Evolutionary conservation across 805 yeast genomes (phyloP), one percentile per base, ranked within the genome.

Genomic region (Metschnikowia shivogae): DNA sequence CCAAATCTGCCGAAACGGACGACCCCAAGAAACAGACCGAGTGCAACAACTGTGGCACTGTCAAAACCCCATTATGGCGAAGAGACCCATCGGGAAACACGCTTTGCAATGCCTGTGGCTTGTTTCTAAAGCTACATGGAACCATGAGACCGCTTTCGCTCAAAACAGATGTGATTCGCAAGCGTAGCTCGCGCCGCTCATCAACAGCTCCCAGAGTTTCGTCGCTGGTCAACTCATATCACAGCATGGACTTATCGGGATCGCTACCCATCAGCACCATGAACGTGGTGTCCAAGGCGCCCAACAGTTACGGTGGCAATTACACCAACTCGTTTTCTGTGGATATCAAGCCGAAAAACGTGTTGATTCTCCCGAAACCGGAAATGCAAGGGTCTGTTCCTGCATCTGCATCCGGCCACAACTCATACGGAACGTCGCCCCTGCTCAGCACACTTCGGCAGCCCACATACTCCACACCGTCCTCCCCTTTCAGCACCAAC

Each of bases 21-120:
- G 46, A 38, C 6, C 13, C 39, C 24, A 29, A 45, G n/a, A 53
- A 50, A 30, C 43, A 49, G 14, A 68, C 75, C 4, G 78, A 74
- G 50, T 80, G 85, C 58, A 66, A 65, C 45, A 80, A 80, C 60
- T 80, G 85, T 57, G 75, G 77, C 38, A 80, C 85, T 0, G 58
- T 72, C 2, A 80, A 78, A 46, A 80, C 85, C 0, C 85, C 85
- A 1, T 64, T 80, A 20, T 80, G 85, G 85, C 63, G 85, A 36
- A 71, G 78, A 55, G 82, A 80, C 55, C 74, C 81, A 6, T 68
- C 62, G 24, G 85, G 85, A 1, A 76, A 78, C 48, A 78, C 84
- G 3, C 64, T 80, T 5, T 80, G 85, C 57, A 80, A 80, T 56
- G 85, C 85, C 0, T 80, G 85, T 64, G 85, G 85, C 0, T 63